phyloP scores from a whole-genome alignment of 352 stramenopile genomes.

The Globisporangium perplexum region DNA sequence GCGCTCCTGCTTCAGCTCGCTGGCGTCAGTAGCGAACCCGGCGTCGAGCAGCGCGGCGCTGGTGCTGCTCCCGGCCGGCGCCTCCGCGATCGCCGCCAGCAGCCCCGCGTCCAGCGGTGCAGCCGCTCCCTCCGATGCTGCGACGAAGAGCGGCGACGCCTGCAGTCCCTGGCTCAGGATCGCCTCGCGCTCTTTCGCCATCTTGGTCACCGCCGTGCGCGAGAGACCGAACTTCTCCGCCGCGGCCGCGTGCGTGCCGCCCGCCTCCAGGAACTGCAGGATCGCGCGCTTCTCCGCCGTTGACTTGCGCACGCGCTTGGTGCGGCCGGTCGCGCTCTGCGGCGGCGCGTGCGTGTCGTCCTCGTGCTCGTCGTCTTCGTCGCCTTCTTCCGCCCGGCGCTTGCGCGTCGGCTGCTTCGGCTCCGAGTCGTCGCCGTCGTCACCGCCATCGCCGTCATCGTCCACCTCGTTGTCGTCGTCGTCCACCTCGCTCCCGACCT shows the following conservation, averaged over 20 bases:
- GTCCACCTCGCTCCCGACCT: background rate
- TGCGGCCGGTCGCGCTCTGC: constrained; percentile 10
- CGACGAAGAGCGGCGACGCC: background rate
- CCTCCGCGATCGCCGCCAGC: background rate
- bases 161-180: constrained; percentile 17
- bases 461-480: background rate
- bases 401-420: constrained; percentile 1
- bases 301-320: constrained; percentile 40
- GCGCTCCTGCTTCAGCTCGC: background rate
- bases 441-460: constrained; percentile 3
- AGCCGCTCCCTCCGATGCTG: constrained; percentile 1
- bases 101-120: background rate
- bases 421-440: background rate
- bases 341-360: background rate
- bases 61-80: background rate
- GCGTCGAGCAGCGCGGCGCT: background rate
- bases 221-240: constrained; percentile 57
- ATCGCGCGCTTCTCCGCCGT: constrained; percentile 48
- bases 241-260: constrained; percentile 35
- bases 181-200: constrained; percentile 47
- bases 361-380: background rate
- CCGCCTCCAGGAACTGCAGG: constrained; percentile 45
- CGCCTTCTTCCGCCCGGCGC: constrained; percentile 1
- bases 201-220: constrained; percentile 47
- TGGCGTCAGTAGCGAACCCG: background rate